Evolutionary conservation across 2,329 filamentous ascomycete genomes (phyloP).

Genomic region (Plectosphaerella plurivora): DNA sequence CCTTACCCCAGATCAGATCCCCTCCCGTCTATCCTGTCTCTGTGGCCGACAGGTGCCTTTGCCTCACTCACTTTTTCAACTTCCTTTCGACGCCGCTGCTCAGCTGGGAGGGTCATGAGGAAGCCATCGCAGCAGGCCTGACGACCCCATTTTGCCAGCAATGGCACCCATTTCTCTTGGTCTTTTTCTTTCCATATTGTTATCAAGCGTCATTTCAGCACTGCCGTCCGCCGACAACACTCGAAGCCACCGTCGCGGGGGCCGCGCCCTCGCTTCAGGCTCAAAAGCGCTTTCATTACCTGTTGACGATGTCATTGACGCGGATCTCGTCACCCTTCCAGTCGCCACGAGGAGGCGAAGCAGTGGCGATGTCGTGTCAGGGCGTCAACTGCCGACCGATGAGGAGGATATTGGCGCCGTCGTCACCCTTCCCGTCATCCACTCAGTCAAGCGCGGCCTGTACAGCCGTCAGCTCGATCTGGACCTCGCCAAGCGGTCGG

Average conservation of each 20-base stretch:
- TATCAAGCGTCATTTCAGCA: no score
- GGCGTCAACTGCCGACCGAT: constrained; percentile 7
- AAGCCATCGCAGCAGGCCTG: neutral
- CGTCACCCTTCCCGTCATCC: constrained; percentile 23
- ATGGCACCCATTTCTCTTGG: constrained; percentile 11
- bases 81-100: neutral
- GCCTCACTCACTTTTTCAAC: neutral
- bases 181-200: neutral
- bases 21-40: neutral
- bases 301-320: constrained; percentile 6
- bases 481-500: constrained; percentile 43
- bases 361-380: constrained; percentile 1
- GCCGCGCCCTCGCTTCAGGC: no score
- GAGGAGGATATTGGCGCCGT: constrained; percentile 11
- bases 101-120: neutral
- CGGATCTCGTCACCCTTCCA: constrained; percentile 2
- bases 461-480: constrained; percentile 37
- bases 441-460: constrained; percentile 24
- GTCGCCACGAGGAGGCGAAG: constrained; percentile 3
- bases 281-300: constrained; percentile 2
- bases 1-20: neutral
- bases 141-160: constrained; percentile 3
- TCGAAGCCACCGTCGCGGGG: no score
- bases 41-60: no score
- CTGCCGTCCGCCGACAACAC: no score